Base-by-base conservation (phyloP, 345 rosid species). In the Gossypium mustelinum region DNA sequence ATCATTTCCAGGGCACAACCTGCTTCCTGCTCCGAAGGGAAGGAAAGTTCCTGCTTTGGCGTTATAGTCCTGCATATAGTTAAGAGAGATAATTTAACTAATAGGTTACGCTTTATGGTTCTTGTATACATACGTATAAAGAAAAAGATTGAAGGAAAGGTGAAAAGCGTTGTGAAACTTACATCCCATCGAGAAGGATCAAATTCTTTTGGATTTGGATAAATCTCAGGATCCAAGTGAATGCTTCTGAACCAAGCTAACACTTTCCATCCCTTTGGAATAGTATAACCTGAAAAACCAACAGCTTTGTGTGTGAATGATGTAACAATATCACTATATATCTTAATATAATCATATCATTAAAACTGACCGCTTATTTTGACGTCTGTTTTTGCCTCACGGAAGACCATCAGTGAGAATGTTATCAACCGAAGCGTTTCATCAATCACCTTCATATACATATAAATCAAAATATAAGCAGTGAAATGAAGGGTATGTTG, bases 211-310 rank as follows among this genome's bases (percentile, higher is more conserved):
- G 29, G 61, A 57, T 57, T 57, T n/a, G 61, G 61, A 57, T 57
- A 57, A 57, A 22, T 57, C 61, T 57, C 61, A n/a, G 61, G 61
- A 9, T 57, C 61, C 61, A 57, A 57, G 29, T 20, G 61, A 57
- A 57, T 57, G 29, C 27, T 57, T 57, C 27, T 57, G 29, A 57
- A 57, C 61, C 27, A 57, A 20, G 22, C 27, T 57, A 57, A 27
- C 14, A 20, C 61, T 57, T 57, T 58, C 62, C 62, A 22, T 58
- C 16, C 7, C 34, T 58, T 58, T 10, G 62, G 34, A 58, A 58
- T 58, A 11, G 62, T 58, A 58, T 22, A 58, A 22, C 62, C 62
- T 58, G 34, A 58, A 58, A 58, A 58, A 11, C 62, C 6, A 22
- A 20, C 13, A 58, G 8, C 59, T 55, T n/a, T 22, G 11, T 18